phyloP scores from a whole-genome alignment of 2,329 filamentous ascomycete genomes.

The Tolypocladium amazonense region DNA sequence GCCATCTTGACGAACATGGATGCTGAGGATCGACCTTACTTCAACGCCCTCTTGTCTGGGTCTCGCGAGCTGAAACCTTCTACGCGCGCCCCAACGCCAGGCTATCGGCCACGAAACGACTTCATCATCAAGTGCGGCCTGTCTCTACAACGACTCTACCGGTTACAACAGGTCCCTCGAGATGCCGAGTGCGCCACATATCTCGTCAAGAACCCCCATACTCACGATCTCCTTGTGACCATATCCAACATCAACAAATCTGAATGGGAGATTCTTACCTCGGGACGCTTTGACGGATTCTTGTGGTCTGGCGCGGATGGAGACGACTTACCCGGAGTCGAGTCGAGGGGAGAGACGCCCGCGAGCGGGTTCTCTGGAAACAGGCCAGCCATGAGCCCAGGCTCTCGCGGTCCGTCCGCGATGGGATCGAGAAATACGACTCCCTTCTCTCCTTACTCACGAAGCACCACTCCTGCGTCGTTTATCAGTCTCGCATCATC shows the following conservation, averaged over 20 bases:
- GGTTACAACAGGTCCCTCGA: slow-evolving; percentile 60
- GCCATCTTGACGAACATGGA: slow-evolving; percentile 85
- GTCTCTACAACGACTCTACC: slow-evolving; percentile 77
- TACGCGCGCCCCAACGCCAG: slow-evolving; percentile 58
- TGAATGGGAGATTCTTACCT: slow-evolving; percentile 95
- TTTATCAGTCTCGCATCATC: slow-evolving; percentile 48
- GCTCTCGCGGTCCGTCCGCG: slow-evolving; percentile 27
- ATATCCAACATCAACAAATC: slow-evolving; percentile 77
- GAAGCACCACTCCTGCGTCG: slow-evolving; percentile 46
- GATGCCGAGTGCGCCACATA: slow-evolving; percentile 82
- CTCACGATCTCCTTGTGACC: slow-evolving; percentile 81
- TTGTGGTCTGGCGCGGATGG: slow-evolving; percentile 81
- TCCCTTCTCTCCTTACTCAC: slow-evolving; percentile 40
- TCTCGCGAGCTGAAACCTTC: slow-evolving; percentile 44
- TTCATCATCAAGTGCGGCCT: slow-evolving; percentile 65
- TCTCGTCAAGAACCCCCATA: slow-evolving; percentile 67
- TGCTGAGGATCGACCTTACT: slow-evolving; percentile 63
- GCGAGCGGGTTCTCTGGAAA: slow-evolving; percentile 33
- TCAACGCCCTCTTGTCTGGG: slow-evolving; percentile 66
- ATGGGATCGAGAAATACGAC: slow-evolving; percentile 35
- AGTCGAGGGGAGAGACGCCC: slow-evolving; percentile 47
- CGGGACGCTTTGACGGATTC: slow-evolving; percentile 91
- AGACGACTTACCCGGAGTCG: slow-evolving; percentile 33
- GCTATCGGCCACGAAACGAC: slow-evolving; percentile 55
- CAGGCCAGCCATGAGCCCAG: slow-evolving; percentile 26